Evolutionary conservation across 169 alveolate species (phyloP), one percentile per base, ranked within the genome.

Genomic region (Cryptosporidium meleagridis): DNA sequence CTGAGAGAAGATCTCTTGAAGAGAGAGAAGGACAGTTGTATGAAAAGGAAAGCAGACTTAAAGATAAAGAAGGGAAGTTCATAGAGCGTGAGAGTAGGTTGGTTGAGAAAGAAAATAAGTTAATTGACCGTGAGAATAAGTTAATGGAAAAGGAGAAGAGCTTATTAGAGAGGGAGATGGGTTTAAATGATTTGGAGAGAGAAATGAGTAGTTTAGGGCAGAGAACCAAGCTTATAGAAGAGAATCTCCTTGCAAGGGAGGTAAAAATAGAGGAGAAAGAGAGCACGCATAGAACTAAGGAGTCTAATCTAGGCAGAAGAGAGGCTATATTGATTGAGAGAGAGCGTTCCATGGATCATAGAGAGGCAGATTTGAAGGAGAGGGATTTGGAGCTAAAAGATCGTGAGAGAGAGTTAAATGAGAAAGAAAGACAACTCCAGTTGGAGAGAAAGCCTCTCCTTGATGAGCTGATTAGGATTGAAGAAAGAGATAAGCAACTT

Each of bases 391-490:
- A 80, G 59, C 70, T 48, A 6, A 58, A 26, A 9, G 65, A 70
- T 39, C 58, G 44, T 8, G 89, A 80, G 33, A 41, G 48, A 10
- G 55, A 80, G n/a, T 45, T 80, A 33, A 52, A 80, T 8, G 89
- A 62, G 35, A 59, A 21, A 44, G 80, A 80, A 35, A 80, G 70
- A 37, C 89, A 44, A 33, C 45, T 80, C 16, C 75, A 62, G 12
- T 48, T 62, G 67, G 89, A 80, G 70, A 80, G 80, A 29, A 62
- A 41, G n/a, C 75, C 89, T 33, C 26, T 80, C 16, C 35, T 65
- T 12, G 89, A 80, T 21, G 89, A 80, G 68, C n/a, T 80, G 23
- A 41, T 65, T 39, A 37, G 75, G 67, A 80, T 80, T 44, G 75
- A 80, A 68, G 89, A 80, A 23, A 59, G 48, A 39, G 75, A 80